Conservation (phyloP, 495 filamentous ascomycete genomes). For the Ascobolus immersus region DNA sequence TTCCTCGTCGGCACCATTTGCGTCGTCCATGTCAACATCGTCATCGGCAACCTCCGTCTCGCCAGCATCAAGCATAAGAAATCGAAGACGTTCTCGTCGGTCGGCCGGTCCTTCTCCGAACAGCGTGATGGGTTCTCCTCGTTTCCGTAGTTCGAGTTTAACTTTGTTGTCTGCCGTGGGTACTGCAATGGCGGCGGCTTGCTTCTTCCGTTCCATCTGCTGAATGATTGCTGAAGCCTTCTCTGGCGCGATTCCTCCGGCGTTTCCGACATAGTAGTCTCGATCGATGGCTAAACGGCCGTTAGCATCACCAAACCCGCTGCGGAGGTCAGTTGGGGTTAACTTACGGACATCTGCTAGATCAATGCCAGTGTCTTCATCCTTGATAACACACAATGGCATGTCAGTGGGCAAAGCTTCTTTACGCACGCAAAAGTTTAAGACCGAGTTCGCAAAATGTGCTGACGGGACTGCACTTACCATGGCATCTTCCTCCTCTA, state of each 20-base stretch:
- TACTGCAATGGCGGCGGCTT: constrained; percentile 74
- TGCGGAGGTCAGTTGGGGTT: neutral
- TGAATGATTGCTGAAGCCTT: constrained; percentile 68
- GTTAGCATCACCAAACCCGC: constrained; percentile 2
- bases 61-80: constrained; percentile 46
- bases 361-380: constrained; percentile 45
- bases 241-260: constrained; percentile 57
- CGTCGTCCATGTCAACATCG: constrained; percentile 19
- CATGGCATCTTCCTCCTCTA: constrained; percentile 53
- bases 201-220: constrained; percentile 71
- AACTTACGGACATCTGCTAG: constrained; percentile 56
- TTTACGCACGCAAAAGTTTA: constrained; percentile 9
- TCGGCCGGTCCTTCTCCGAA: constrained; percentile 83
- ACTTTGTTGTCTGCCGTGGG: constrained; percentile 86
- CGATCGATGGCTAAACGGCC: constrained; percentile 41
- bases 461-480: constrained; percentile 25
- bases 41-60: constrained; percentile 21
- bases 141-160: constrained; percentile 48
- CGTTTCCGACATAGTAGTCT: constrained; percentile 50
- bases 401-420: constrained; percentile 8
- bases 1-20: constrained; percentile 53
- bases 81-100: constrained; percentile 62
- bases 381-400: constrained; percentile 14
- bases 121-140: constrained; percentile 77
- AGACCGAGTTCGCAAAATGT: constrained; percentile 6